Conservation (phyloP, 371 early-diverging fungal species). For the Cladochytrium tenue region DNA sequence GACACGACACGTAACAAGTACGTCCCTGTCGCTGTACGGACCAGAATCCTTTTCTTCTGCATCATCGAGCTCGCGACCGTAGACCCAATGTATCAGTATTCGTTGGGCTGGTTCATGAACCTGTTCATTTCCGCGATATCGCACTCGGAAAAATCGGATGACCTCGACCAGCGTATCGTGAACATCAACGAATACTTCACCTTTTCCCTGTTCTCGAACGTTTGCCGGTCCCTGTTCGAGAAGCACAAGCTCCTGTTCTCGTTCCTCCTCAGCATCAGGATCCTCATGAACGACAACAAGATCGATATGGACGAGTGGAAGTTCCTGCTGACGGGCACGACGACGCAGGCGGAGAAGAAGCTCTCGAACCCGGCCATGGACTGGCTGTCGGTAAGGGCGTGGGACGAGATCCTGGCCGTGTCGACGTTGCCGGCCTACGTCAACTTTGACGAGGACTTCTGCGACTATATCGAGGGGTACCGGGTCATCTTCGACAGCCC, state of each 20-base stretch:
- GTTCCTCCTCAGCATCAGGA: conserved; percentile 54
- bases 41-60: conserved; percentile 63
- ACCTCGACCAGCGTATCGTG: conserved; percentile 46
- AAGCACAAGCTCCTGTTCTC: conserved; percentile 62
- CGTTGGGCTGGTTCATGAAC: conserved; percentile 63
- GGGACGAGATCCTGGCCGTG: conserved; percentile 49
- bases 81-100: conserved; percentile 69
- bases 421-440: conserved; percentile 39
- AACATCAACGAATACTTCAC: conserved; percentile 64
- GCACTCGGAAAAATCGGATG: conserved; percentile 55
- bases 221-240: conserved; percentile 61
- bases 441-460: conserved; percentile 44
- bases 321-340: conserved; percentile 53
- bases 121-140: conserved; percentile 53
- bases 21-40: conserved; percentile 55
- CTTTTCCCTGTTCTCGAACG: conserved; percentile 58
- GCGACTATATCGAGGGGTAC: conserved; percentile 31
- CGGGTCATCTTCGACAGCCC: conserved; percentile 49
- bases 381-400: conserved; percentile 51
- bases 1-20: conserved; percentile 58
- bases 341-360: conserved; percentile 25
- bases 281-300: conserved; percentile 58
- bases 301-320: conserved; percentile 60
- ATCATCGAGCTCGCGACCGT: conserved; percentile 60
- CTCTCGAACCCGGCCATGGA: conserved; percentile 52